Percentiles rank a stretch among this genome's conserved stretches.
These are phyloP conservation scores for Symmetrospora coprosmae DNA, from an alignment of 768 basidiomycete species.

Conservation along the genomic window DNA sequence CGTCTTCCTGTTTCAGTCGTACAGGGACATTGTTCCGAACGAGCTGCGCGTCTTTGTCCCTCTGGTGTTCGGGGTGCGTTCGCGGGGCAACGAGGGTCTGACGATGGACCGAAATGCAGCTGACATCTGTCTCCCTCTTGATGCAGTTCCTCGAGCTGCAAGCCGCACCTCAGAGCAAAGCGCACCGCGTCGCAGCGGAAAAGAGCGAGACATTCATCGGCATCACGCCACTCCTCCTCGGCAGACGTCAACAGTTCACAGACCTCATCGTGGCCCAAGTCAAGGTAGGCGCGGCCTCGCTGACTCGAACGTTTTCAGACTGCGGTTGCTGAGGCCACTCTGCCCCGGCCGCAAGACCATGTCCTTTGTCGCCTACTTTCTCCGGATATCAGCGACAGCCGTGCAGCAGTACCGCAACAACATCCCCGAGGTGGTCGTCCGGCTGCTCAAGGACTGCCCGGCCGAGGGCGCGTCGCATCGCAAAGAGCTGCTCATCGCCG, in stretches of 20 bases:
- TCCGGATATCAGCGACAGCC: slow-evolving; percentile 53
- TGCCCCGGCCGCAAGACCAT: slow-evolving; percentile 50
- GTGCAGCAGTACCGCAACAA: slow-evolving; percentile 64
- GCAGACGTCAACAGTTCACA: slow-evolving; percentile 43
- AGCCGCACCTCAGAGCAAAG: slow-evolving; percentile 65
- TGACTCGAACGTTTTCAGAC: neutral
- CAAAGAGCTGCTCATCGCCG: slow-evolving; percentile 80
- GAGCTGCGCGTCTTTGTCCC: slow-evolving; percentile 57
- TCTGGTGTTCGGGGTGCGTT: slow-evolving; percentile 72
- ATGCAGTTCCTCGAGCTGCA: slow-evolving; percentile 56
- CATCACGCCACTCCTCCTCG: slow-evolving; percentile 69
- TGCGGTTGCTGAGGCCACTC: neutral
- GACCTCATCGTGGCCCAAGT: slow-evolving; percentile 19
- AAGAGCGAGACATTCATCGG: slow-evolving; percentile 55
- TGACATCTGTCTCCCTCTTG: slow-evolving; percentile 56
- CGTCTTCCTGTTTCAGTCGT: slow-evolving; percentile 74
- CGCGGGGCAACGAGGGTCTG: slow-evolving; percentile 18
- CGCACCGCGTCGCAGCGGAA: slow-evolving; percentile 62
- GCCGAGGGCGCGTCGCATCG: slow-evolving; percentile 64
- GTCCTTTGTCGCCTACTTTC: slow-evolving; percentile 78
- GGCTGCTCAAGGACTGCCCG: slow-evolving; percentile 89
- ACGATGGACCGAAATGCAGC: too few species aligned
- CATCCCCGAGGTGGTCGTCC: slow-evolving; percentile 61
- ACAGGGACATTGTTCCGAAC: slow-evolving; percentile 51
- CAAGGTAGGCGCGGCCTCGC: slow-evolving; percentile 9